Conservation (phyloP, 345 rosid genomes). For the Gossypium raimondii region DNA sequence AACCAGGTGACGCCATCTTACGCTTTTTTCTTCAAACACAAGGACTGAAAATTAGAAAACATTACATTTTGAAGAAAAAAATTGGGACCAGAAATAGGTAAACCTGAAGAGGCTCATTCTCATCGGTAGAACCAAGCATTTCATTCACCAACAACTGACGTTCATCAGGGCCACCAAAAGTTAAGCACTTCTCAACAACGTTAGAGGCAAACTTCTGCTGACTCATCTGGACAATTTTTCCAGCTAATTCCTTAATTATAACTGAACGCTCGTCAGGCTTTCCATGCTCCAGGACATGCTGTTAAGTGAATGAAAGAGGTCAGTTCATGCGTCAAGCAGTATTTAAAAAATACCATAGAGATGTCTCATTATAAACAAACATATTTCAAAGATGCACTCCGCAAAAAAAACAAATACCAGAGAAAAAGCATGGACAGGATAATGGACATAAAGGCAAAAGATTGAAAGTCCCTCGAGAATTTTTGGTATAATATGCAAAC, state of each 20-base stretch:
- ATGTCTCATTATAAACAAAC: not conserved
- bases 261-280: constrained; percentile 59
- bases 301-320: constrained; percentile 7
- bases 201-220: constrained; percentile 69
- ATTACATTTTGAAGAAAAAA: no score
- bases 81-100: not conserved
- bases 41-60: not conserved
- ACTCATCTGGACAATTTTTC: constrained; percentile 64
- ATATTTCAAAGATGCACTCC: not conserved
- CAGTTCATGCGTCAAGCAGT: not conserved
- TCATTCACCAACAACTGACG: constrained; percentile 52
- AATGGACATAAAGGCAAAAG: not conserved
- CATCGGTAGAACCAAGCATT: constrained; percentile 64
- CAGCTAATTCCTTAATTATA: constrained; percentile 52
- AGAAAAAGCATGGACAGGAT: not conserved
- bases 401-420: not conserved
- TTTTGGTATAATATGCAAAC: not conserved
- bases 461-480: not conserved
- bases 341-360: not conserved
- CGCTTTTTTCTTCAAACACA: not conserved
- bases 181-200: constrained; percentile 59
- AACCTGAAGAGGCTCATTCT: constrained; percentile 66
- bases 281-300: constrained; percentile 71
- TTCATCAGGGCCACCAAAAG: constrained; percentile 49
- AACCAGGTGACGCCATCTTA: not conserved